These are phyloP conservation scores for Silene uniflora DNA, from an alignment of 148 eudicot species.

Conservation along the genomic window DNA sequence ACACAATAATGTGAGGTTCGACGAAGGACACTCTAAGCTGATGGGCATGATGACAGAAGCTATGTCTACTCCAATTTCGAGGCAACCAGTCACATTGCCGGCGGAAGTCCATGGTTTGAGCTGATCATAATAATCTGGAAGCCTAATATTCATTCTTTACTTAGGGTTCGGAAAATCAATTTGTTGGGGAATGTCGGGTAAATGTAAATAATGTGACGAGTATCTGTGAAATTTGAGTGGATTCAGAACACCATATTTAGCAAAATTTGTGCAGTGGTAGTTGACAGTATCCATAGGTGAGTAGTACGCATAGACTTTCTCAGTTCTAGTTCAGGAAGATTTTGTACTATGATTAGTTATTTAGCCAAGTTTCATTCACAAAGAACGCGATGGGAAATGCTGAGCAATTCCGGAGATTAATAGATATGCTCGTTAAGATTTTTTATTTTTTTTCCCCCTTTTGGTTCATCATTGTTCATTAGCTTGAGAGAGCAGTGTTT, in stretches of 20 bases:
- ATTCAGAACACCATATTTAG: neutral
- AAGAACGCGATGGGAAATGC: neutral
- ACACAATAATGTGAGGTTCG: conserved; percentile 25
- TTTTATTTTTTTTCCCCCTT: neutral
- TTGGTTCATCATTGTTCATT: neutral
- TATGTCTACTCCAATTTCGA: conserved; percentile 28
- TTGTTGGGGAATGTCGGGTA: neutral
- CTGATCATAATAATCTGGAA: conserved; percentile 19
- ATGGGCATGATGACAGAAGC: conserved; percentile 36
- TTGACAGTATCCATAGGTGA: conserved; percentile 7
- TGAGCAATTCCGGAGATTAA: neutral
- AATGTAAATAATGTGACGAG: neutral
- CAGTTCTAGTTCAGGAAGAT: neutral
- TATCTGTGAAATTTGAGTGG: no score
- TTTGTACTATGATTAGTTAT: neutral
- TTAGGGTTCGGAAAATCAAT: neutral
- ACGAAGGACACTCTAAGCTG: conserved; percentile 34
- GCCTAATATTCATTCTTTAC: neutral
- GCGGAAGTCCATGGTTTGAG: conserved; percentile 50
- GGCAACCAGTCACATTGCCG: conserved; percentile 38
- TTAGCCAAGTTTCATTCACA: neutral
- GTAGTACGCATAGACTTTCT: neutral
- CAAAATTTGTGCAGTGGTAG: conserved; percentile 10
- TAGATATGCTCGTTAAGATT: neutral
- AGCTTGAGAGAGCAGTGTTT: neutral